These are phyloP conservation scores for Hanseniaspora uvarum DNA, from an alignment of 1,139 yeast genomes.

Conservation along the genomic window DNA sequence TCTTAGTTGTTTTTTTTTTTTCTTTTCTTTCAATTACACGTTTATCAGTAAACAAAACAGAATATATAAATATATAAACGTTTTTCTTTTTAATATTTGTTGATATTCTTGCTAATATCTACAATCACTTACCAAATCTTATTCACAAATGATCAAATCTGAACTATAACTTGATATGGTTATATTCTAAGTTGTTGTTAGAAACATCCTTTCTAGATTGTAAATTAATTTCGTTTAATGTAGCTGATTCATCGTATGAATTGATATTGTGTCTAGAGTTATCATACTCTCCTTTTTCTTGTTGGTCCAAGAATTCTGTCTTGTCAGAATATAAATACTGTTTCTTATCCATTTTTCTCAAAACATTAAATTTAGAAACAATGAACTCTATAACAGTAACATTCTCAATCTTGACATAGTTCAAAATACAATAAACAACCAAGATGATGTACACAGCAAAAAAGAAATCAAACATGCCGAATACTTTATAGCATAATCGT, in stretches of 20 bases:
- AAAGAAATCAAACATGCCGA: not conserved
- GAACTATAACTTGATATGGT: slow-evolving; percentile 1
- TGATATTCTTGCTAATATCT: too few relatives aligned
- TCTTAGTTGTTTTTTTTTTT: too few relatives aligned
- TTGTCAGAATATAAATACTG: not conserved
- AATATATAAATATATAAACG: too few relatives aligned
- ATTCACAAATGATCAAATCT: not conserved
- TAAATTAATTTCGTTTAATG: not conserved
- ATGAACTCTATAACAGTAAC: not conserved
- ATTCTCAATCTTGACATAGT: not conserved
- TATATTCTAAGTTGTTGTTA: slow-evolving; percentile 4
- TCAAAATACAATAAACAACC: not conserved
- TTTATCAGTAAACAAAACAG: too few relatives aligned
- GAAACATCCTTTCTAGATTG: not conserved
- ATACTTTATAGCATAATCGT: not conserved
- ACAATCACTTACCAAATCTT: not conserved
- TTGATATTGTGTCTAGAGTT: not conserved
- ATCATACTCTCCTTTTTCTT: slow-evolving; percentile 14
- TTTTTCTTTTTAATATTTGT: too few relatives aligned
- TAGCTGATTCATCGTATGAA: not conserved
- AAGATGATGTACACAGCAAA: not conserved
- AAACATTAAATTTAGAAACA: not conserved
- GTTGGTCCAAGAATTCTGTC: not conserved
- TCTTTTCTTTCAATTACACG: not conserved
- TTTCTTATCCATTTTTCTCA: not conserved